Conservation (phyloP, 352 stramenopile genomes). For the Phytophthora rubi region DNA sequence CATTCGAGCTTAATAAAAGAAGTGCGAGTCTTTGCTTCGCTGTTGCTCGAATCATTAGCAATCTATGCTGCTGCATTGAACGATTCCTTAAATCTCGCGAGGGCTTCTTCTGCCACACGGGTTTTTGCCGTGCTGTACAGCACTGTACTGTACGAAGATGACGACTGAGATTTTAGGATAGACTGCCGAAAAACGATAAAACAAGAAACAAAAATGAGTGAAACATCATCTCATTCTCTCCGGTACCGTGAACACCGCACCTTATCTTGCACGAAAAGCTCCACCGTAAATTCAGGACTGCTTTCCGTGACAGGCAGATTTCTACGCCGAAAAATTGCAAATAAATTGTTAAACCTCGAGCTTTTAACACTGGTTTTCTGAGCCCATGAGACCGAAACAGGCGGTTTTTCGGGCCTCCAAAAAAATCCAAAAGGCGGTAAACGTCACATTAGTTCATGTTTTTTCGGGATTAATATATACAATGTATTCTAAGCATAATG, state of each 20-base stretch:
- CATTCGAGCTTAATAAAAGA: not conserved
- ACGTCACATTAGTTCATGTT: no score
- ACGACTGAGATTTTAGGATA: not conserved
- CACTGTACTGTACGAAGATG: not conserved
- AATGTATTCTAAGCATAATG: no score
- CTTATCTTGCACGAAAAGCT: no score
- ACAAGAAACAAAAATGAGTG: not conserved
- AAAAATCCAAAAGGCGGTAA: no score
- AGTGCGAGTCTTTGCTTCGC: not conserved
- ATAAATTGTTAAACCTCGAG: no score
- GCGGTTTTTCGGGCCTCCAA: no score
- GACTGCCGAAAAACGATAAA: not conserved
- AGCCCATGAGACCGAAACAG: no score
- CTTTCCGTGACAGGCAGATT: not conserved
- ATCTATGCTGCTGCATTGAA: not conserved
- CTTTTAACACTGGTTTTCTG: no score
- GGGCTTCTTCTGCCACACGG: not conserved
- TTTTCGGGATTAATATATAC: no score
- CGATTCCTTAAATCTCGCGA: not conserved
- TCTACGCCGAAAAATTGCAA: no score
- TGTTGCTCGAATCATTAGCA: not conserved
- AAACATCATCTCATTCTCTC: not conserved
- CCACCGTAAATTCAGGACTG: not conserved
- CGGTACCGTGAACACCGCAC: not conserved
- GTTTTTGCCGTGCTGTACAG: not conserved